These are phyloP conservation scores for Musa schizocarpa DNA, from an alignment of 176 grass and related monocot species.

Conservation along the genomic window DNA sequence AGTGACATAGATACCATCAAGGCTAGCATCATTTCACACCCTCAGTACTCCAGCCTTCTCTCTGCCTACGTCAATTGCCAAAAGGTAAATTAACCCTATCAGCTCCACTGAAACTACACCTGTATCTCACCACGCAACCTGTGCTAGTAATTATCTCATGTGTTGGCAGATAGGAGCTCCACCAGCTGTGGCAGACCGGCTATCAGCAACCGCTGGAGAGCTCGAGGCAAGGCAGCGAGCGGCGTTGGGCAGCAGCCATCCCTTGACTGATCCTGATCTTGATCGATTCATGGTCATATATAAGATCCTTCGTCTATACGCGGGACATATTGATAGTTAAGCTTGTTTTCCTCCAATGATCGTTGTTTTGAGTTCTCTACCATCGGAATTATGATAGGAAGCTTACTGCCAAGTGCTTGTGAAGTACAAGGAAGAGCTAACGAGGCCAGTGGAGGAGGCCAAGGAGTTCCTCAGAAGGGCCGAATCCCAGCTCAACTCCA, in stretches of 20 bases:
- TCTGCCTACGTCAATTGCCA: slow-evolving; percentile 4
- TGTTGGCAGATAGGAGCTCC: slow-evolving; percentile 24
- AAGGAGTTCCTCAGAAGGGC: slow-evolving; percentile 26
- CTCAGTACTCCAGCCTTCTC: slow-evolving; percentile 5
- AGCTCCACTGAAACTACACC: background rate
- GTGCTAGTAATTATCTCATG: background rate
- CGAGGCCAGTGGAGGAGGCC: slow-evolving; percentile 33
- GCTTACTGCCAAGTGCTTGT: slow-evolving; percentile 30
- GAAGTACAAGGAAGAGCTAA: slow-evolving; percentile 32
- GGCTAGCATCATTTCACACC: slow-evolving; percentile 3
- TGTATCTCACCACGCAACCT: background rate
- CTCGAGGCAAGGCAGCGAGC: slow-evolving; percentile 28
- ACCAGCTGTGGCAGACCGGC: slow-evolving; percentile 16
- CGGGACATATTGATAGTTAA: too few relatives aligned
- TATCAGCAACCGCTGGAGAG: slow-evolving; percentile 19
- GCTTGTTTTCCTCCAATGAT: background rate
- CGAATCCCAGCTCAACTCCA: slow-evolving; percentile 34
- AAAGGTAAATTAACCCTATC: background rate
- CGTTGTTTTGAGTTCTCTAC: background rate
- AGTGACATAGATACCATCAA: background rate
- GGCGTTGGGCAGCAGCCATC: background rate
- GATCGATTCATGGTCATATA: slow-evolving; percentile 41
- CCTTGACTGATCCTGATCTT: slow-evolving; percentile 28
- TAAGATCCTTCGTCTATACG: background rate
- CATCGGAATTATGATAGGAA: slow-evolving; percentile 13